Percentiles rank a stretch among this genome's conserved stretches.
phyloP scores from a whole-genome alignment of 257 asterid species.

The Perilla frutescens region DNA sequence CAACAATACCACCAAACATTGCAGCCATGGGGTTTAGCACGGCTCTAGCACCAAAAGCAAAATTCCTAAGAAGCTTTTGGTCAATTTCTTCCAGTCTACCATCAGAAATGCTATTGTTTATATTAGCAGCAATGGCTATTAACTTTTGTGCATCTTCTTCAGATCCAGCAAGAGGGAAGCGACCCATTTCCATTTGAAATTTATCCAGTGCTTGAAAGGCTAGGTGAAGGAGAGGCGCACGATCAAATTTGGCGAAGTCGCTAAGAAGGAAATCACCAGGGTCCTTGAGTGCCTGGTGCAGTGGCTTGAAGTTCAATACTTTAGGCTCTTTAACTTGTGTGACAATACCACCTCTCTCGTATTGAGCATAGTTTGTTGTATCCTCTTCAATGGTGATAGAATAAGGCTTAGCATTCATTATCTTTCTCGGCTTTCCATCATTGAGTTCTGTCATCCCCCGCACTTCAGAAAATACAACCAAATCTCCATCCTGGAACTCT shows the following conservation, averaged over 20 bases:
- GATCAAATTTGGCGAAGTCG: slow-evolving; percentile 82
- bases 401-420: slow-evolving; percentile 67
- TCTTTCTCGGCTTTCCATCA: slow-evolving; percentile 91
- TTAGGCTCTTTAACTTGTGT: slow-evolving; percentile 87
- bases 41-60: slow-evolving; percentile 89
- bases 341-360: slow-evolving; percentile 88
- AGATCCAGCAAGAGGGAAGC: slow-evolving; percentile 78
- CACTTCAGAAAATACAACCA: slow-evolving; percentile 85
- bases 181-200: slow-evolving; percentile 61
- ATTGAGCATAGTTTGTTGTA: slow-evolving; percentile 63
- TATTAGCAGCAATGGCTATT: slow-evolving; percentile 58
- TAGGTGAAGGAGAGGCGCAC: slow-evolving; percentile 83
- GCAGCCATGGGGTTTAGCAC: slow-evolving; percentile 96
- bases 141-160: slow-evolving; percentile 86
- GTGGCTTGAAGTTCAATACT: slow-evolving; percentile 77
- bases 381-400: slow-evolving; percentile 86
- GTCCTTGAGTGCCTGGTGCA: slow-evolving; percentile 71
- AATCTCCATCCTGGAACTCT: slow-evolving; percentile 90
- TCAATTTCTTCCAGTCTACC: slow-evolving; percentile 69
- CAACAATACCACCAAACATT: slow-evolving; percentile 95
- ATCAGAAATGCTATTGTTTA: slow-evolving; percentile 63
- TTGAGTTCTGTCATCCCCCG: slow-evolving; percentile 87
- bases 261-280: slow-evolving; percentile 87
- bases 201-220: slow-evolving; percentile 83
- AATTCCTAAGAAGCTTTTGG: slow-evolving; percentile 65